Base-by-base conservation (phyloP, 1,284 basidiomycete genomes). In the Heterobasidion annosum region DNA sequence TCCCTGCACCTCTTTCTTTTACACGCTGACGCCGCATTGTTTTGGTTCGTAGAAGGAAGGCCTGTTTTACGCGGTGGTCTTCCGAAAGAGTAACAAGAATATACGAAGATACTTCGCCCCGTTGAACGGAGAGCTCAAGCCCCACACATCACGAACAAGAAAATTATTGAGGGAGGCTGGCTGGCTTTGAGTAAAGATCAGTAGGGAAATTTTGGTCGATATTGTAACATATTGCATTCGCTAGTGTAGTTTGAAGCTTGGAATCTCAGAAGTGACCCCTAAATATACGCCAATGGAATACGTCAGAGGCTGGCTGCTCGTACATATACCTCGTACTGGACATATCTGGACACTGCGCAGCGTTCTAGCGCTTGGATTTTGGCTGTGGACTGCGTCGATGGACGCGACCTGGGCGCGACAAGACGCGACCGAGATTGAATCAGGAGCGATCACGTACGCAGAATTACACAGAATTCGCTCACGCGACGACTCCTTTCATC, bases 101-200 rank as follows among this genome's bases (percentile, higher is more conserved):
- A 63, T 82, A 37, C 75, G 80, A 46, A 80, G 78, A 61, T 76
- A 76, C 59, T 77, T 80, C 59, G 74, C 81, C 3, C 82, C 83
- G 7, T 65, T 82, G 54, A 78, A 83, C 53, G 82, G 81, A 35
- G 80, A 83, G 56, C 75, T 85, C 57, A 85, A 84, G 62, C 82
- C 82, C 7, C 73, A 85, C 62, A 74, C 62, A 1, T 49, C 58
- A 25, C 67, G 72, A 55, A 70, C 70, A 2, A 70, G 69, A 53
- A 52, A 57, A 35, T 61, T 83, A 53, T 66, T 84, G 44, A 66
- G 68, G 54, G 68, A 72, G 2, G 73, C 71, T 43, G 77, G 74
- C 1, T 74, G 68, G 70, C 57, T 73, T 56, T 66, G 58, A 53
- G 49, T 37, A 25, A 44, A 34, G 58, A 18, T 44, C 51, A 3